Evolutionary conservation across 331 rosid species (phyloP).

Genomic region (Erythrophleum ivorense): DNA sequence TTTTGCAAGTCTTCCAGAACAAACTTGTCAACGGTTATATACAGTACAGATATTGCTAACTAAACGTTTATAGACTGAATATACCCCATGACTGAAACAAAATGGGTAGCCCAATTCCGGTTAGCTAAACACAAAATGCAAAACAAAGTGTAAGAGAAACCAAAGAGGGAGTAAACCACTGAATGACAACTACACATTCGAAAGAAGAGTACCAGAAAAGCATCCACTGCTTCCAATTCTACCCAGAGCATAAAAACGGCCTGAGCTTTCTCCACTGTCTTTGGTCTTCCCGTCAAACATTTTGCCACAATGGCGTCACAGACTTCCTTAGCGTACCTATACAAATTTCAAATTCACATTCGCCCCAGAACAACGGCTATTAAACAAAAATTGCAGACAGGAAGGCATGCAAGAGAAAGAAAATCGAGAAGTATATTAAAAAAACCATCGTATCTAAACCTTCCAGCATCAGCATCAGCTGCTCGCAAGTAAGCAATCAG

Average conservation of each 20-base stretch:
- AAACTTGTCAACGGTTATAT: not conserved
- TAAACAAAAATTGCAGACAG: conserved; percentile 3
- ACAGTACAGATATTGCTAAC: not conserved
- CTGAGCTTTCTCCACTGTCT: conserved; percentile 99
- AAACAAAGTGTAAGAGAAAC: conserved; percentile 27
- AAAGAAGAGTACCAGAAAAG: conserved; percentile 73
- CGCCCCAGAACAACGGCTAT: not conserved
- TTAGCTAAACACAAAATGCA: conserved; percentile 13
- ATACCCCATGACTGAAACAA: conserved; percentile 23
- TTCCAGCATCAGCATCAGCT: conserved; percentile 91
- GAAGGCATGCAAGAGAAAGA: conserved; percentile 19
- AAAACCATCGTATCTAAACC: conserved; percentile 52
- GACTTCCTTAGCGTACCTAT: conserved; percentile 86
- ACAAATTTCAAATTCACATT: conserved; percentile 33
- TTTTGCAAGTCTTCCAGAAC: not conserved
- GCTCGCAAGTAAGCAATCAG: conserved; percentile 90
- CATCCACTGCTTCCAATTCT: conserved; percentile 95
- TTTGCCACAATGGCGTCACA: conserved; percentile 92
- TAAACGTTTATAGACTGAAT: not conserved
- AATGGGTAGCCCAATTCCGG: not conserved
- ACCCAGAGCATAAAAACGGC: conserved; percentile 93
- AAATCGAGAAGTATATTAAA: not conserved
- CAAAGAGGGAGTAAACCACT: conserved; percentile 14
- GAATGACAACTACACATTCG: conserved; percentile 12
- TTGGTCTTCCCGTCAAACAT: conserved; percentile 96